These are phyloP conservation scores for Penicillium steckii DNA, from an alignment of 495 filamentous ascomycete genomes.

Conservation along the genomic window DNA sequence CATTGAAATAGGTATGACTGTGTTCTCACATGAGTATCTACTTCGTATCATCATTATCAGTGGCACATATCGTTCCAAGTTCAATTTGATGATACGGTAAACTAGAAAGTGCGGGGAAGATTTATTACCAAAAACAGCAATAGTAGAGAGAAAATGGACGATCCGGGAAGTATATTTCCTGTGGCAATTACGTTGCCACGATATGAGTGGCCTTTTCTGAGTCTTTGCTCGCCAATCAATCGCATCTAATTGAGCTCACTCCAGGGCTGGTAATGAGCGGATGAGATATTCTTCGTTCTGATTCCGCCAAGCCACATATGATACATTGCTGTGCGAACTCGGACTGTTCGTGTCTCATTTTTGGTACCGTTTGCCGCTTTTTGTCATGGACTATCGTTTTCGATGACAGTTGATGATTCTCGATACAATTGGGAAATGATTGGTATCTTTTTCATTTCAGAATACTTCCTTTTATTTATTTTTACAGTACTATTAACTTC, in stretches of 20 bases:
- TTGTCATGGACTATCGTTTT: no score
- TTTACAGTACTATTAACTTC: no score
- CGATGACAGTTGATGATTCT: no score
- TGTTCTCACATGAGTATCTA: not conserved
- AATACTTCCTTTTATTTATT: no score
- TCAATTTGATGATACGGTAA: constrained; percentile 3
- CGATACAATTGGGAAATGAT: no score
- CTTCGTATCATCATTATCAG: not conserved
- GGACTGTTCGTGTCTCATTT: no score
- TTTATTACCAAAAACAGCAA: constrained; percentile 8
- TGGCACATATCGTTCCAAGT: no score
- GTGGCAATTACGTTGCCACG: not conserved
- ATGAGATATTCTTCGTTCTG: no score
- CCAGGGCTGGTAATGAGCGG: not conserved
- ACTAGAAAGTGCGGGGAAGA: constrained; percentile 10
- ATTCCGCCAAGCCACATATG: no score
- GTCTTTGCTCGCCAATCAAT: not conserved
- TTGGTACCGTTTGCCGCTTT: no score
- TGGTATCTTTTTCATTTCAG: no score
- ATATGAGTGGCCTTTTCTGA: not conserved
- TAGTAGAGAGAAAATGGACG: constrained; percentile 2
- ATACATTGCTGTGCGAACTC: no score
- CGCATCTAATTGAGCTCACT: not conserved
- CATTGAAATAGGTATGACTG: not conserved
- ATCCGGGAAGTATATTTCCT: not conserved